Evolutionary conservation across 148 eudicot genomes (phyloP).

Genomic region (Simmondsia chinensis): DNA sequence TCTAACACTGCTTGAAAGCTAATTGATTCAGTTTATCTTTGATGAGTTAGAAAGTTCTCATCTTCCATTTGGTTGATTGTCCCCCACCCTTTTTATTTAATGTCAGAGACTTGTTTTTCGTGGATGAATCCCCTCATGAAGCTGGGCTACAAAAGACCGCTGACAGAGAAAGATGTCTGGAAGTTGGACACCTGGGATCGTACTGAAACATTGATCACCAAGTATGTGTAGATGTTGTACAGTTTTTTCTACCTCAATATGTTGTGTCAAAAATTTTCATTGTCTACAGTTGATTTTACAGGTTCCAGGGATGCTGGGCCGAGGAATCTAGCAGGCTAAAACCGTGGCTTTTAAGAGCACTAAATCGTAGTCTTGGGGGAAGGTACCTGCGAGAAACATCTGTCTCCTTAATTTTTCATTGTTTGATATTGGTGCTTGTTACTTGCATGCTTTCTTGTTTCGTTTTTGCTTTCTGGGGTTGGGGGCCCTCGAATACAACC

Average conservation of each 20-base stretch:
- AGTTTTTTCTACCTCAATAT: background rate
- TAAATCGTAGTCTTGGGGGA: conserved; percentile 81
- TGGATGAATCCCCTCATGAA: conserved; percentile 90
- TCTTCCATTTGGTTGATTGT: conserved; percentile 5
- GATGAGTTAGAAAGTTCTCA: no score
- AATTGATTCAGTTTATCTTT: no score
- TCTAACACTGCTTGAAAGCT: no score
- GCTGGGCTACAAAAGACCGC: conserved; percentile 80
- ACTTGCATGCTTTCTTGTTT: background rate
- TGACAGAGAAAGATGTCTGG: conserved; percentile 96
- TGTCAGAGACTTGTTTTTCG: conserved; percentile 51
- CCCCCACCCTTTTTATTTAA: conserved; percentile 8
- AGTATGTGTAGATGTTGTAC: conserved; percentile 26
- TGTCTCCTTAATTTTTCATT: background rate
- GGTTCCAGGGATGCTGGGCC: conserved; percentile 77
- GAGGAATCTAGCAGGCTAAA: conserved; percentile 57
- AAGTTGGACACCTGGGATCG: conserved; percentile 89
- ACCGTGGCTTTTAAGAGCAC: conserved; percentile 87
- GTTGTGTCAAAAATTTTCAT: background rate
- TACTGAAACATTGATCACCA: conserved; percentile 74
- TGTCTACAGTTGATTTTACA: conserved; percentile 16
- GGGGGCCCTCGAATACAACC: no score
- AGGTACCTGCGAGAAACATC: conserved; percentile 34
- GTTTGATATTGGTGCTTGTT: background rate
- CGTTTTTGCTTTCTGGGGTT: no score